Evolutionary conservation across 352 stramenopile species (phyloP), one percentile per base, ranked within the genome.

Genomic region (Blastocystis sp.): DNA sequence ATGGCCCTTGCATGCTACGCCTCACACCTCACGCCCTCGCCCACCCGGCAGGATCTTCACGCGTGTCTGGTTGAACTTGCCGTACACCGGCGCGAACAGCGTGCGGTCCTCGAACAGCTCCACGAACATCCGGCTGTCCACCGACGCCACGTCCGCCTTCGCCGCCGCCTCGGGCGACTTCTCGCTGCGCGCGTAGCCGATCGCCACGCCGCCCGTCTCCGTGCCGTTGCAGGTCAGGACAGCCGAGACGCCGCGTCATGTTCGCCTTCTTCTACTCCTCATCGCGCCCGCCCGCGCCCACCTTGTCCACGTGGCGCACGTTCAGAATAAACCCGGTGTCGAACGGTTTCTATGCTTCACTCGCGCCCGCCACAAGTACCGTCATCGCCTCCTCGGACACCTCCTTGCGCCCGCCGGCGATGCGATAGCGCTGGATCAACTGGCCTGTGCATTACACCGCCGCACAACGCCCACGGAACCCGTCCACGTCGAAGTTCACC

Each of bases 11-110:
- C 45, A 40, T n/a, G 76, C 76, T 86, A 69, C 45, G 28, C 60
- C 40, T 64, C 69, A 79, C 56, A 62, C 41, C 14, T 43, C 17
- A 3, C 61, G 19, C 19, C 5, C 48, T 48, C 28, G 38, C 34
- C 41, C 60, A 86, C 76, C 76, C 28, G 76, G 76, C 40, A 76
- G 43, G 34, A 86, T 86, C 61, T 86, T 76, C n/a, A 86, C 76
- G 2, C 41, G 38, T 14, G 76, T 86, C 61, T 70, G 64, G 61
- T 86, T 86, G 76, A 86, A 86, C 41, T 86, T 86, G 10, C 76
- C 76, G 2, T 59, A 2, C 28, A 86, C 4, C n/a, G 61, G 61
- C 38, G 61, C 40, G 61, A 86, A 86, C 48, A 86, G 64, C 40
- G 76, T 86, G 4, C 76, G 52, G 43, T 86, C 76, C 64, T 86